Evolutionary conservation across 2,329 filamentous ascomycete species (phyloP).

Genomic region (Fusarium heterosporum): DNA sequence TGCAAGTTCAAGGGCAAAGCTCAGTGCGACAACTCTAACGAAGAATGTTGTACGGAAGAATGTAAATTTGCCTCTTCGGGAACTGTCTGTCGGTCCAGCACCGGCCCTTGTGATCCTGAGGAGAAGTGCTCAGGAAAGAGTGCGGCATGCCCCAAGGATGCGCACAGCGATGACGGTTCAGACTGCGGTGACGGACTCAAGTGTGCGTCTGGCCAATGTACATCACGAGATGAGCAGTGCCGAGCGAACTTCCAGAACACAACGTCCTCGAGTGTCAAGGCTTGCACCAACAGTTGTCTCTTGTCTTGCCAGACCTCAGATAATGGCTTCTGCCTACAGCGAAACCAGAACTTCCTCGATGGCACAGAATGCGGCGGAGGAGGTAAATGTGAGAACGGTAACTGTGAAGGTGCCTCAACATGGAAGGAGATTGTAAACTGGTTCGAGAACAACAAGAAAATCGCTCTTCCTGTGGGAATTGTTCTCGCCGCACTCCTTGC

Average conservation of each 20-base stretch:
- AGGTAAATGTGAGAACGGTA: slow-evolving; percentile 82
- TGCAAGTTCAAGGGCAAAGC: slow-evolving; percentile 84
- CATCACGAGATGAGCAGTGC: slow-evolving; percentile 90
- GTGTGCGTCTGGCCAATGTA: slow-evolving; percentile 95
- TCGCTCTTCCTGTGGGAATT: slow-evolving; percentile 83
- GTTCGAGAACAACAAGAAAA: slow-evolving; percentile 79
- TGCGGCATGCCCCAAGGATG: slow-evolving; percentile 79
- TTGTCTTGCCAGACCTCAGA: slow-evolving; percentile 82
- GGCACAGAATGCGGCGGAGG: slow-evolving; percentile 86
- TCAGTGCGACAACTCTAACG: slow-evolving; percentile 83
- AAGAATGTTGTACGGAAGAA: slow-evolving; percentile 78
- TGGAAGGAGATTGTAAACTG: slow-evolving; percentile 78
- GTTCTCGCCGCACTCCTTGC: slow-evolving; percentile 80
- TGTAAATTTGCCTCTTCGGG: slow-evolving; percentile 76
- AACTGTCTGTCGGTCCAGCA: slow-evolving; percentile 83
- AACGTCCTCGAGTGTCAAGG: slow-evolving; percentile 78
- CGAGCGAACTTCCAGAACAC: slow-evolving; percentile 82
- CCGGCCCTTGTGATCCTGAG: slow-evolving; percentile 83
- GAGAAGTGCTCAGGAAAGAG: slow-evolving; percentile 83
- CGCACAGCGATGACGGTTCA: slow-evolving; percentile 75
- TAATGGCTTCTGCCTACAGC: slow-evolving; percentile 75
- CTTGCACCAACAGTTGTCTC: slow-evolving; percentile 77
- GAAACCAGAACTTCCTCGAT: slow-evolving; percentile 94
- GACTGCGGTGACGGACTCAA: slow-evolving; percentile 77
- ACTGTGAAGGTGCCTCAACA: slow-evolving; percentile 77